These are phyloP conservation scores for Gentiana straminea DNA, from an alignment of 257 asterid species.

Conservation along the genomic window DNA sequence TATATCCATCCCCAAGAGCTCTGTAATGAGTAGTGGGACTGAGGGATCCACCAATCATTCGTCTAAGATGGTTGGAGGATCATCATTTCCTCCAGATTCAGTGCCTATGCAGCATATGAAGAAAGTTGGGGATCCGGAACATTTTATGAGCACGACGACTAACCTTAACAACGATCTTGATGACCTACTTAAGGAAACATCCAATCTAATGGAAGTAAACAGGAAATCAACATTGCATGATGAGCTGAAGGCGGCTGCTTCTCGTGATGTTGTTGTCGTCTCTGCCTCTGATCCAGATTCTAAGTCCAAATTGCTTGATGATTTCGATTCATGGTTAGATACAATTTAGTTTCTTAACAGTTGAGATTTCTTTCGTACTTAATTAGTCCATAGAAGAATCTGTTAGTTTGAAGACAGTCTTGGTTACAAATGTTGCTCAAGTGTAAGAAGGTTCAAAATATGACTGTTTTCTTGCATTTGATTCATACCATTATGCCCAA, in stretches of 20 bases:
- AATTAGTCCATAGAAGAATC: background rate
- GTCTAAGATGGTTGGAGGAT: constrained; percentile 4
- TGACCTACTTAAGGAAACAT: constrained; percentile 45
- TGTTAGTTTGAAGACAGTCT: background rate
- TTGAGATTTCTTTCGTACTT: background rate
- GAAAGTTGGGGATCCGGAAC: constrained; percentile 10
- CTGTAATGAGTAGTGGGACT: background rate
- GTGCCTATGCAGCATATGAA: constrained; percentile 13
- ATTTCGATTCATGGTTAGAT: constrained; percentile 88
- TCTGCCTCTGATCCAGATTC: constrained; percentile 21
- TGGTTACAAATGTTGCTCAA: no score
- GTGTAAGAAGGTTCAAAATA: no score
- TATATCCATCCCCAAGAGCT: constrained; percentile 15
- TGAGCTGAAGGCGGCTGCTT: constrained; percentile 14
- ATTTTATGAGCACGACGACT: constrained; percentile 3
- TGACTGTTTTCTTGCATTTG: no score
- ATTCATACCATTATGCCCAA: no score
- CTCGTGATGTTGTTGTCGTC: constrained; percentile 1
- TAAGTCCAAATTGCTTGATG: constrained; percentile 50
- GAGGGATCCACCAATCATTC: constrained; percentile 8
- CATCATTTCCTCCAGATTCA: constrained; percentile 10
- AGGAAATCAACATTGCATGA: constrained; percentile 8
- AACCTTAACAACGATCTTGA: constrained; percentile 38
- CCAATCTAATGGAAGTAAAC: constrained; percentile 13
- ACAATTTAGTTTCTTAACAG: constrained; percentile 23